Conservation (phyloP, 2,329 filamentous ascomycete species). For the Trichoderma pleuroti region DNA sequence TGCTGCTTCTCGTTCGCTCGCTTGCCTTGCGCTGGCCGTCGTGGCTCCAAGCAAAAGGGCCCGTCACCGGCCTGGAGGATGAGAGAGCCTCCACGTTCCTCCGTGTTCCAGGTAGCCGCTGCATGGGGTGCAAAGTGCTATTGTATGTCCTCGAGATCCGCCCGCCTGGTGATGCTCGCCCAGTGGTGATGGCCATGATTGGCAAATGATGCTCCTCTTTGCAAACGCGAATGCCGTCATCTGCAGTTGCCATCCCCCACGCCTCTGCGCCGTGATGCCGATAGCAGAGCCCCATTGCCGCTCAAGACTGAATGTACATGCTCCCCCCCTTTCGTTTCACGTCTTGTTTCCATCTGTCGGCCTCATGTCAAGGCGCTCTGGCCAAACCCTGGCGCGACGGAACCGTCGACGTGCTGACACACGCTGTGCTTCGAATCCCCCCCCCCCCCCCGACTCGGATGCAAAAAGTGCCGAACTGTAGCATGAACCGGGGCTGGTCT, state of each 20-base stretch:
- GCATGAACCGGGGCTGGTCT: not conserved
- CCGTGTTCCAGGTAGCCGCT: not conserved
- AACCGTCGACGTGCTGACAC: conserved; percentile 1
- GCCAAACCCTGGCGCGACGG: not conserved
- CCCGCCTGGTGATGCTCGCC: not conserved
- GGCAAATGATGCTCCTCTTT: not conserved
- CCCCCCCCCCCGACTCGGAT: conserved; percentile 11
- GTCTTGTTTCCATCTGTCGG: not conserved
- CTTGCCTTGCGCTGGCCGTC: not conserved
- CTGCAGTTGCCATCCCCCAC: not conserved
- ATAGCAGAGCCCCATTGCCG: not conserved
- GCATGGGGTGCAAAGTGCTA: not conserved
- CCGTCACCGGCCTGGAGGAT: not conserved
- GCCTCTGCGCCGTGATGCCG: not conserved
- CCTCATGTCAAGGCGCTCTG: not conserved
- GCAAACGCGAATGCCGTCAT: not conserved
- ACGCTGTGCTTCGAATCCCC: conserved; percentile 9
- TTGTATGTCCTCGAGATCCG: not conserved
- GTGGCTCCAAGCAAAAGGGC: not conserved
- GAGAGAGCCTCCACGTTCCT: not conserved
- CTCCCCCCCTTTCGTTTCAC: not conserved
- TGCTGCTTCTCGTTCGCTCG: not conserved
- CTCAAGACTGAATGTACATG: not conserved
- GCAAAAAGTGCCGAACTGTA: conserved; percentile 2
- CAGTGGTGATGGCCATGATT: not conserved